Conservation (phyloP, 179 eudicot species). For the Silene noctiflora region DNA sequence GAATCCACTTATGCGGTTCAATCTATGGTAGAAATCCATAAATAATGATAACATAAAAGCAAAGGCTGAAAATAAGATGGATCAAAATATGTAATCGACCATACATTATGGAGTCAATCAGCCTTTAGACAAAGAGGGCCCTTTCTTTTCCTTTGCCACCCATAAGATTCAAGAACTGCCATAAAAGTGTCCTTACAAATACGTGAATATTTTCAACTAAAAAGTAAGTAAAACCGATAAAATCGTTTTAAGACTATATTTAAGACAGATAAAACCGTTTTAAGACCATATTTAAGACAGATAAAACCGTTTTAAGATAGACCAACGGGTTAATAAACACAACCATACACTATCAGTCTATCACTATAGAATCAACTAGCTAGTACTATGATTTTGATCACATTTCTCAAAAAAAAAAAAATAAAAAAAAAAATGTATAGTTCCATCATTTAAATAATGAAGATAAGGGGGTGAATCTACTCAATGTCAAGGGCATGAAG, state of each 20-base stretch:
- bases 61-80: not conserved
- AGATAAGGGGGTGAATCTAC: not conserved
- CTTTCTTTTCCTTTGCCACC: not conserved
- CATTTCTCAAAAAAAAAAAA: not conserved
- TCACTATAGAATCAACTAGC: too few relatives aligned
- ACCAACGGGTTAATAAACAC: not conserved
- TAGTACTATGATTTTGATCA: not conserved
- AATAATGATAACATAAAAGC: not conserved
- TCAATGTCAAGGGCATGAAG: slow-evolving; percentile 7
- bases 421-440: slow-evolving; percentile 6
- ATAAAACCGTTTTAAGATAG: too few relatives aligned
- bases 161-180: not conserved
- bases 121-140: not conserved
- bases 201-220: not conserved
- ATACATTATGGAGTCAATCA: slow-evolving; percentile 1
- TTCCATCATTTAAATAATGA: not conserved
- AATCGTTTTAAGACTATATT: too few relatives aligned
- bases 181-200: not conserved
- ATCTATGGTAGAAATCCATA: too few relatives aligned
- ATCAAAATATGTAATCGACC: not conserved
- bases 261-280: too few relatives aligned
- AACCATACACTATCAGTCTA: too few relatives aligned
- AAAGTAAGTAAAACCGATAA: too few relatives aligned
- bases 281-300: too few relatives aligned
- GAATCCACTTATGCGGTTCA: not conserved